Conservation (phyloP, 192 early-diverging fungal species). For the Allomyces arbusculus region DNA sequence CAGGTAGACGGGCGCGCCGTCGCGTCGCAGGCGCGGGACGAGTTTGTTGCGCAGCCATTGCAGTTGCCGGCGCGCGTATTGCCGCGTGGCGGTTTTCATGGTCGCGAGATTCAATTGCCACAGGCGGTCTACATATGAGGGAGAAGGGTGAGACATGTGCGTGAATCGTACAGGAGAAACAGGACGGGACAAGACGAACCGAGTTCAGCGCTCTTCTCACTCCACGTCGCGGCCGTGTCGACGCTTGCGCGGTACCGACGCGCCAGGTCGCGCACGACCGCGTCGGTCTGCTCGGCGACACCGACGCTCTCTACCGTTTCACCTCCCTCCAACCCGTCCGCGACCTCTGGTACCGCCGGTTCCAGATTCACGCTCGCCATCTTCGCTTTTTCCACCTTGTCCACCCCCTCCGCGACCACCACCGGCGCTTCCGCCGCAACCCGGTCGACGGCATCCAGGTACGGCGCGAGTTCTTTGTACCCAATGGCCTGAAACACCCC, state of each 20-base stretch:
- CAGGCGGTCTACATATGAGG: no score
- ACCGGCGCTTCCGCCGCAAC: not conserved
- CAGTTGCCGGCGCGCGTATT: slow-evolving; percentile 67
- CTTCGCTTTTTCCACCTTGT: not conserved
- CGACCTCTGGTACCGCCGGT: not conserved
- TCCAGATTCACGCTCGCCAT: slow-evolving; percentile 6
- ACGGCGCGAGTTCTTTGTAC: slow-evolving; percentile 71
- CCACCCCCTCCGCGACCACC: no score
- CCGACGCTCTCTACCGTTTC: not conserved
- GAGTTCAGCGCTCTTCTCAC: no score
- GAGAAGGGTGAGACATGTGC: no score
- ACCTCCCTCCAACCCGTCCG: not conserved
- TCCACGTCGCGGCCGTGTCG: no score
- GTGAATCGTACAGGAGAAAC: no score
- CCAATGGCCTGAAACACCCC: slow-evolving; percentile 29
- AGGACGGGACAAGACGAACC: no score
- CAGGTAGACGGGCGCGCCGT: not conserved
- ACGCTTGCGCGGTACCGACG: no score
- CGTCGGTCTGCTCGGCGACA: not conserved
- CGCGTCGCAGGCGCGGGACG: slow-evolving; percentile 14
- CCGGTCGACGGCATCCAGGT: slow-evolving; percentile 26
- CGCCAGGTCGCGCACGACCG: not conserved
- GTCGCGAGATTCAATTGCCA: slow-evolving; percentile 1
- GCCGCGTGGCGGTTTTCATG: slow-evolving; percentile 74
- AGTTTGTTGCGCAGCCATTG: slow-evolving; percentile 67